Evolutionary conservation across 2,329 filamentous ascomycete genomes (phyloP).

Genomic region (Aspergillus nomiae): DNA sequence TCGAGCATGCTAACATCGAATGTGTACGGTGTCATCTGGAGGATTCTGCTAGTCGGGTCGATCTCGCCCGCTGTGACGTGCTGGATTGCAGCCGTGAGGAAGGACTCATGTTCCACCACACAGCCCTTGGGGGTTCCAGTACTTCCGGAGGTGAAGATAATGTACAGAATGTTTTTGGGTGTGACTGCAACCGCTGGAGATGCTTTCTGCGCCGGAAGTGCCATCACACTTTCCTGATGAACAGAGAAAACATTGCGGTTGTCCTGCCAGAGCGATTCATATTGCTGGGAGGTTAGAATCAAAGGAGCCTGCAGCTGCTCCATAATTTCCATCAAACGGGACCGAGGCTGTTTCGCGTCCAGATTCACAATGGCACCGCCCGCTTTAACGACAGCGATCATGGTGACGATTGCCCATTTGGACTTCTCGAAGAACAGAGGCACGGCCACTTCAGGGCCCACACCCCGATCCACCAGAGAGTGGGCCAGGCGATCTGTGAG

Average conservation of each 20-base stretch:
- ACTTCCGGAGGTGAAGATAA: slow-evolving; percentile 82
- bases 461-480: slow-evolving; percentile 28
- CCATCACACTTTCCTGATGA: background rate
- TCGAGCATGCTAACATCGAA: slow-evolving; percentile 54
- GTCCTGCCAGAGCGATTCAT: background rate
- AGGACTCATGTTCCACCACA: slow-evolving; percentile 66
- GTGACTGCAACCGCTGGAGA: background rate
- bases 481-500: slow-evolving; percentile 19
- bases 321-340: background rate
- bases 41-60: slow-evolving; percentile 26
- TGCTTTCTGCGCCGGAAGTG: background rate
- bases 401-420: slow-evolving; percentile 29
- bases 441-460: slow-evolving; percentile 23
- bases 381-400: slow-evolving; percentile 33
- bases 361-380: slow-evolving; percentile 33
- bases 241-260: slow-evolving; percentile 1
- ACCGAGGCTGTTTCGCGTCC: slow-evolving; percentile 29
- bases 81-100: slow-evolving; percentile 9
- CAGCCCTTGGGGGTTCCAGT: slow-evolving; percentile 86
- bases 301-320: slow-evolving; percentile 16
- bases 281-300: slow-evolving; percentile 14
- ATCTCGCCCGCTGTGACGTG: slow-evolving; percentile 22
- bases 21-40: slow-evolving; percentile 49
- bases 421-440: slow-evolving; percentile 34
- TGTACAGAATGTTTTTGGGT: slow-evolving; percentile 49